Evolutionary conservation across 2,329 filamentous ascomycete species (phyloP).

Genomic region (Diaporthe citriasiana): DNA sequence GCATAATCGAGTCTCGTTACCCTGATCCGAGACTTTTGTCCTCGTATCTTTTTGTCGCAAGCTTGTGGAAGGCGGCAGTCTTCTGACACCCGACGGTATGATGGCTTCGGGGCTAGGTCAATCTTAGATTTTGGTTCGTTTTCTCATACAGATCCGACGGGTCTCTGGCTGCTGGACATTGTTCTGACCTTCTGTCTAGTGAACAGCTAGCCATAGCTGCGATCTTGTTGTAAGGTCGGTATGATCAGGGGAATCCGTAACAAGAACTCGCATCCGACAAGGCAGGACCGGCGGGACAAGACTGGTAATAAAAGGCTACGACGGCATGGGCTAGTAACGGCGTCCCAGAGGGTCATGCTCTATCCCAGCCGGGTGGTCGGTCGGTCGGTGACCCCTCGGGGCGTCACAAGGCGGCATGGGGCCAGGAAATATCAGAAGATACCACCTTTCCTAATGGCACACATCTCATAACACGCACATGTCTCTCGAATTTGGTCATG

Average conservation of each 20-base stretch:
- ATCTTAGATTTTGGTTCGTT: not conserved
- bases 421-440: not conserved
- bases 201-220: not conserved
- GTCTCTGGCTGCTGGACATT: not conserved
- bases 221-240: not conserved
- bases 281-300: not conserved
- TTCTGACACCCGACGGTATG: not conserved
- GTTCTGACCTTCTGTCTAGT: not conserved
- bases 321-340: not conserved
- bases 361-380: not conserved
- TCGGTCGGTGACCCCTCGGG: no score
- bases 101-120: not conserved
- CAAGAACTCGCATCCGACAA: not conserved
- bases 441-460: slow-evolving; percentile 3
- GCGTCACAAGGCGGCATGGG: not conserved
- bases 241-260: not conserved
- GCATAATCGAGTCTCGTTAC: not conserved
- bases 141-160: not conserved
- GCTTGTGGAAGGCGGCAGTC: not conserved
- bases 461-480: not conserved
- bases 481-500: not conserved
- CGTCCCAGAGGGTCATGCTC: not conserved
- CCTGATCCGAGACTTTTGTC: not conserved
- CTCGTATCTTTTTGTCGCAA: no score
- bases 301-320: not conserved